Evolutionary conservation across 108 stramenopile species (phyloP), one percentile per base, ranked within the genome.

Genomic region (Cyclotella baltica): DNA sequence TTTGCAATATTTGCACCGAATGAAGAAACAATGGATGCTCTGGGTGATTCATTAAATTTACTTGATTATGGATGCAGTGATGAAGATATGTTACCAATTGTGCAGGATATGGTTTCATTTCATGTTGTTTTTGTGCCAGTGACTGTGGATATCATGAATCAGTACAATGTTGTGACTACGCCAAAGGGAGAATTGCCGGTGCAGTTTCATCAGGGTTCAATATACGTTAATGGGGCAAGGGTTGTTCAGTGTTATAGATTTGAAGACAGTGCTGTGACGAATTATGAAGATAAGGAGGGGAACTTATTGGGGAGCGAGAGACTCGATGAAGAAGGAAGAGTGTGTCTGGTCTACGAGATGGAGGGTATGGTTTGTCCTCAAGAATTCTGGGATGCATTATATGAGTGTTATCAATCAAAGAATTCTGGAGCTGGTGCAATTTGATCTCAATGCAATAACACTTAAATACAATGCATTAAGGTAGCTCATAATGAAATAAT

Each of bases 81-180:
- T 64, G 29, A 19, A 4, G 62, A 55, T 34, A 33, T 75, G 52
- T 46, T 27, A 15, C 48, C 43, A 13, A 23, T 75, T 37, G 55
- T 67, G 16, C 33, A 48, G 38, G 47, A 25, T 13, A 67, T 75
- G 35, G 53, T 38, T 20, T 47, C 53, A 27, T 75, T 63, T 75
- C 74, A 75, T 56, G 62, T 75, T 50, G 64, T 75, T 11, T 66
- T 52, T 34, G 74, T 48, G 19, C 74, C 74, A 16, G 31, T 67
- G 37, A 56, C 74, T 28, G 36, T 36, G 40, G 74, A 67, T 8
- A 40, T 66, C 5, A 66, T 75, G 74, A 9, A 22, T 0, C 20
- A 33, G n/a, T 75, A 53, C 51, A 38, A 43, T 23, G 74, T 75
- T 2, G 74, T 66, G 0, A 55, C 64, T 33, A 75, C 74, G 48